These are phyloP conservation scores for Earliella scabrosa DNA, from an alignment of 1,284 basidiomycete species.

Conservation along the genomic window DNA sequence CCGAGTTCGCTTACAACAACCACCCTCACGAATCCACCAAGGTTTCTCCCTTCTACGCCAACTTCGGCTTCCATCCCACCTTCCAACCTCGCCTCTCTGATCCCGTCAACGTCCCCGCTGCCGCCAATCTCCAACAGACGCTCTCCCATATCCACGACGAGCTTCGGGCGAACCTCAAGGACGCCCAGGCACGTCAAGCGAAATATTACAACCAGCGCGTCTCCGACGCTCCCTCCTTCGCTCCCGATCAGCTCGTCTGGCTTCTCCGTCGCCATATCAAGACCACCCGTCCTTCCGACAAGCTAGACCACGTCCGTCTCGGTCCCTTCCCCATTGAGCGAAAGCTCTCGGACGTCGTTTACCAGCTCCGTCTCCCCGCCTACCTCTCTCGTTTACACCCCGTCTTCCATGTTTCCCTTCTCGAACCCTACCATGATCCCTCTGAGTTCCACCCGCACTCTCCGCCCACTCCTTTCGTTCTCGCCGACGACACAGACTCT, in stretches of 20 bases:
- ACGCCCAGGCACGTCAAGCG: constrained; percentile 32
- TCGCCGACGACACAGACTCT: constrained; percentile 20
- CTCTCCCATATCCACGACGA: constrained; percentile 29
- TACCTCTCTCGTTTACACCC: constrained; percentile 39
- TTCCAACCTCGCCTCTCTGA: constrained; percentile 32
- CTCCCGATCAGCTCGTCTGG: constrained; percentile 41
- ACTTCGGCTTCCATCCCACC: constrained; percentile 38
- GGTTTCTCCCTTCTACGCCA: constrained; percentile 46
- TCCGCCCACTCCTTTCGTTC: constrained; percentile 25
- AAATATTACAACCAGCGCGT: constrained; percentile 28
- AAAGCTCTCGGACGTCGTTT: constrained; percentile 28
- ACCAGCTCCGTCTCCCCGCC: constrained; percentile 37
- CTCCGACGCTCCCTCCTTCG: constrained; percentile 30
- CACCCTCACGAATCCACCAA: constrained; percentile 35
- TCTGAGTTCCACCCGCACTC: constrained; percentile 29
- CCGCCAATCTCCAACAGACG: constrained; percentile 19
- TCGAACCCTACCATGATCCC: constrained; percentile 39
- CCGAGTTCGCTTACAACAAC: constrained; percentile 42
- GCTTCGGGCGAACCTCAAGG: constrained; percentile 31
- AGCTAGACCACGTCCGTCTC: constrained; percentile 40
- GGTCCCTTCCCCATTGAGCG: constrained; percentile 42
- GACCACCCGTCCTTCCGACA: constrained; percentile 42
- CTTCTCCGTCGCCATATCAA: constrained; percentile 39
- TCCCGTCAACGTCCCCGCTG: constrained; percentile 7
- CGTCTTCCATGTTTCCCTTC: constrained; percentile 47